Percentiles rank a stretch among this genome's conserved stretches.
phyloP scores from a whole-genome alignment of 352 stramenopile species.

The Pythium utonaiense region DNA sequence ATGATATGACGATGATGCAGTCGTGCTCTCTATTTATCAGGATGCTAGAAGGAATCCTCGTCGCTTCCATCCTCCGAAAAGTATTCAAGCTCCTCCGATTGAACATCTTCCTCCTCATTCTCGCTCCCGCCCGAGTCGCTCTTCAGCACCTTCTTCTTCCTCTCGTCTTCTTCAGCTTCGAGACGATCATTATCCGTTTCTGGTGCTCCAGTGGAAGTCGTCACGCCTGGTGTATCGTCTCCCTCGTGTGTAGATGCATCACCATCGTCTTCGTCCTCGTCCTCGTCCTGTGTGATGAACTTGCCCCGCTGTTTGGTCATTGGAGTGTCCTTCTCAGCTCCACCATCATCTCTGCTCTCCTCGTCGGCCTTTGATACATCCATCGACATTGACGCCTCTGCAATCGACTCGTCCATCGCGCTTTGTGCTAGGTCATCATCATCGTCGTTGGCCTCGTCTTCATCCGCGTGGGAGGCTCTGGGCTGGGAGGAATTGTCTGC shows the following conservation, averaged over 20 bases:
- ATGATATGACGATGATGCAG: constrained; percentile 11
- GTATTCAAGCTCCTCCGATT: constrained; percentile 80
- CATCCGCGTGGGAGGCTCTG: neutral
- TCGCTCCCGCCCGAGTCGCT: constrained; percentile 54
- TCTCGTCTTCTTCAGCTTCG: constrained; percentile 32
- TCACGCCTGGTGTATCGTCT: neutral
- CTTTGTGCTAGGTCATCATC: constrained; percentile 36
- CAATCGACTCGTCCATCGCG: constrained; percentile 38
- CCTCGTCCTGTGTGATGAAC: constrained; percentile 14
- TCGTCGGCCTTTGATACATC: constrained; percentile 18
- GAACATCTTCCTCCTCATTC: constrained; percentile 42
- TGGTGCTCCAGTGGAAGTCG: neutral
- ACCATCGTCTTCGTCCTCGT: neutral
- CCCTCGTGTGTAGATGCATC: neutral
- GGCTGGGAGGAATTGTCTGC: neutral
- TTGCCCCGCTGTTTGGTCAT: neutral
- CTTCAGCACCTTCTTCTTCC: constrained; percentile 38
- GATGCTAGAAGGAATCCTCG: constrained; percentile 69
- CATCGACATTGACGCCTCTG: constrained; percentile 32
- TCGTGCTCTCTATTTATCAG: neutral
- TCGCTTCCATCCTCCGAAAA: constrained; percentile 80
- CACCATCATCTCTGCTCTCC: constrained; percentile 7
- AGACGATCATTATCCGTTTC: constrained; percentile 3
- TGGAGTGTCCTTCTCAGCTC: neutral
- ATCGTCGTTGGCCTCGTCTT: constrained; percentile 1